Evolutionary conservation across 2,329 filamentous ascomycete species (phyloP).

Genomic region (Alternaria viburni): DNA sequence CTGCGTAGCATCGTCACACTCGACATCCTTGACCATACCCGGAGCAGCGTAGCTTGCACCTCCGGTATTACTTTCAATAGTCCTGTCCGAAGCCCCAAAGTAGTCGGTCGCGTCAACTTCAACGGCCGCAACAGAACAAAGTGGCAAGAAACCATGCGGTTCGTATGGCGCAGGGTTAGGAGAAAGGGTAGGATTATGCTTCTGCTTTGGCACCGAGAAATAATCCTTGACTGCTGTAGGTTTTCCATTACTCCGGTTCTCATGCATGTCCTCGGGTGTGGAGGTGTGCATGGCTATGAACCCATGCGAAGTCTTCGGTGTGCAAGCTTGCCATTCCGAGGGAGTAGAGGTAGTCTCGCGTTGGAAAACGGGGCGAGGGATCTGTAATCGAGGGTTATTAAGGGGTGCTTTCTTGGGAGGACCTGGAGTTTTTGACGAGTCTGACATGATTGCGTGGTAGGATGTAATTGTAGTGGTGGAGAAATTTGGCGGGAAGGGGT

Average conservation of each 20-base stretch:
- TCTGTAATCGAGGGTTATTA: neutral
- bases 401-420: neutral
- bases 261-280: neutral
- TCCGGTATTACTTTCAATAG: neutral
- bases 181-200: neutral
- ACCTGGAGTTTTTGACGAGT: neutral
- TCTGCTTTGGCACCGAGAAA: neutral
- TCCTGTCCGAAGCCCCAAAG: neutral
- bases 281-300: neutral
- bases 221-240: neutral
- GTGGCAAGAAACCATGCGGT: neutral
- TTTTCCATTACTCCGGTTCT: no score
- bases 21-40: neutral
- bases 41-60: neutral
- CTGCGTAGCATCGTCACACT: neutral
- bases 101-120: neutral
- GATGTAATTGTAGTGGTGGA: neutral
- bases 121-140: neutral
- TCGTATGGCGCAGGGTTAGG: neutral
- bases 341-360: neutral
- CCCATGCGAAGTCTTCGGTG: neutral
- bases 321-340: neutral
- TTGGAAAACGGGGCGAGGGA: neutral
- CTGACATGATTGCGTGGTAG: rapidly evolving
- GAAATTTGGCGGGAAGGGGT: rapidly evolving